phyloP scores from a whole-genome alignment of 805 yeast species.

The Starmera amethionina region DNA sequence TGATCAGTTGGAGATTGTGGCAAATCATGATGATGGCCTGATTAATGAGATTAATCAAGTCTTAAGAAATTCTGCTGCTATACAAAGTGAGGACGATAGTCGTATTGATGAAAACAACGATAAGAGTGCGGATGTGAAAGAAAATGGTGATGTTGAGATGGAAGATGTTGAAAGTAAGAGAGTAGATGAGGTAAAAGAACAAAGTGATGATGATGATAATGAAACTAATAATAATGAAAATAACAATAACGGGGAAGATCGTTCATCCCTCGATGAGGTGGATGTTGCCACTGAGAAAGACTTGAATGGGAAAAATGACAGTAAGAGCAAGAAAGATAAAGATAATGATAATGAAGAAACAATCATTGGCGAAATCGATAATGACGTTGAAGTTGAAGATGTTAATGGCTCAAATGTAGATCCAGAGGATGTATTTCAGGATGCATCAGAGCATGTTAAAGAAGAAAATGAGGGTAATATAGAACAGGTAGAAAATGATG shows the following conservation, averaged over 20 bases:
- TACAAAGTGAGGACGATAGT: constrained; percentile 6
- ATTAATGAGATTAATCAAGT: constrained; percentile 7
- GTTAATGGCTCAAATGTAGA: not conserved
- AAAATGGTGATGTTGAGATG: constrained; percentile 1
- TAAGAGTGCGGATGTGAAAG: not conserved
- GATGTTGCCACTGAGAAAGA: no score
- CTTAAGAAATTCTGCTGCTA: constrained; percentile 8
- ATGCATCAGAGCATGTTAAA: constrained; percentile 8
- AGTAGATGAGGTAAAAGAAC: constrained; percentile 1
- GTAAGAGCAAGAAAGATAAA: not conserved
- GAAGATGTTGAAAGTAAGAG: not conserved
- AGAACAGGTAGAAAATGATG: constrained; percentile 10
- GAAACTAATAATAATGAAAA: no score
- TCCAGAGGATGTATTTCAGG: constrained; percentile 2
- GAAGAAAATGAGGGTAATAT: constrained; percentile 5
- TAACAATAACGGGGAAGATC: not conserved
- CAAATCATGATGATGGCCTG: constrained; percentile 18
- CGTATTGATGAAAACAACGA: not conserved
- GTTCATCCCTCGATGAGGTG: not conserved
- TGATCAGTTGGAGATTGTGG: constrained; percentile 22
- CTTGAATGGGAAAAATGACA: not conserved
- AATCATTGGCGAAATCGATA: not conserved
- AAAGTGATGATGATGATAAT: constrained; percentile 1
- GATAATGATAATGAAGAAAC: not conserved
- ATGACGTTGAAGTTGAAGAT: constrained; percentile 1